Conservation (phyloP, 2,329 filamentous ascomycete genomes). For the Neurospora sp. region DNA sequence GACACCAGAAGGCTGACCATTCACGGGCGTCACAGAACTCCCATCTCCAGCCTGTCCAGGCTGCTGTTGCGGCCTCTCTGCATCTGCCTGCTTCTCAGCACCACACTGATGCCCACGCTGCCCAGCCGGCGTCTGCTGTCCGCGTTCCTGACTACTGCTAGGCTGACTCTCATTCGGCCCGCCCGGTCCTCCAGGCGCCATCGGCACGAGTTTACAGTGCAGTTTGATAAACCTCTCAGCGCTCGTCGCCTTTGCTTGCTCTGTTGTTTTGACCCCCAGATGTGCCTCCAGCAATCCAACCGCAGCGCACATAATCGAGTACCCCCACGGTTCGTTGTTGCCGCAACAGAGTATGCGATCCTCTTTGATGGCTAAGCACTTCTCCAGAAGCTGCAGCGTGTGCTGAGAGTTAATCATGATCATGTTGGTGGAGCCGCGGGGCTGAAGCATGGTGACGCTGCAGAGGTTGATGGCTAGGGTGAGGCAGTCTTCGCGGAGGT, state of each 20-base stretch:
- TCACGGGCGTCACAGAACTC: not conserved
- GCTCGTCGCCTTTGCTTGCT: constrained; percentile 47
- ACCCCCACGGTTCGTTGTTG: constrained; percentile 56
- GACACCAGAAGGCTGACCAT: not conserved
- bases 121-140: constrained; percentile 3
- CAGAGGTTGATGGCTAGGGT: constrained; percentile 52
- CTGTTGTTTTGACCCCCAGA: constrained; percentile 45
- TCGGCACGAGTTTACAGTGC: constrained; percentile 46
- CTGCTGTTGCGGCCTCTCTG: not conserved
- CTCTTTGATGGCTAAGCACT: constrained; percentile 51
- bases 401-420: constrained; percentile 54
- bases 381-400: constrained; percentile 51
- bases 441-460: constrained; percentile 51
- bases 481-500: constrained; percentile 49
- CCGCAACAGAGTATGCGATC: constrained; percentile 51
- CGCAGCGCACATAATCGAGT: constrained; percentile 53
- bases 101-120: not conserved
- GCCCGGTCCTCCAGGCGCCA: constrained; percentile 35
- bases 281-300: constrained; percentile 50
- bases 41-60: not conserved
- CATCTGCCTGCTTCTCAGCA: not conserved
- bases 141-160: constrained; percentile 9
- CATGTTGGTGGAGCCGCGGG: constrained; percentile 47
- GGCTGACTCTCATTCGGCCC: constrained; percentile 1
- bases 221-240: constrained; percentile 50